Evolutionary conservation across 2,329 filamentous ascomycete species (phyloP), one percentile per base, ranked within the genome.

Genomic region (Thielaviopsis punctulata): DNA sequence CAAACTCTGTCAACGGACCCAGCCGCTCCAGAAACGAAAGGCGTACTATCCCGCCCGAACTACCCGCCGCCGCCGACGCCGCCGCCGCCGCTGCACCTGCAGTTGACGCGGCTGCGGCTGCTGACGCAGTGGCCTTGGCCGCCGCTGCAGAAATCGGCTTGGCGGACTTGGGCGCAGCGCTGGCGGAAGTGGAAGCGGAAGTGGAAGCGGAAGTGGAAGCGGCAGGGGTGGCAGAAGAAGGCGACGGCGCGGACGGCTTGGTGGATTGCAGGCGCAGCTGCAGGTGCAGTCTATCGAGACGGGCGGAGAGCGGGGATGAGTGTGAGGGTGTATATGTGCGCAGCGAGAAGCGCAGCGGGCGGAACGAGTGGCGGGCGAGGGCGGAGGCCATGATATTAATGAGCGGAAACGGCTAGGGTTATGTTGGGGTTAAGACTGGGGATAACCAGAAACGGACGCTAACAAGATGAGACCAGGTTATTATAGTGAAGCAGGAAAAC

Each of bases 1-100:
- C 72, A 0, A 68, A 66, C 30, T 67, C 66, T 2, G 76, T 78
- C 52, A 81, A 54, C 2, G 76, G 77, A 0, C 77, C 77, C 2
- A 81, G 66, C 0, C 76, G 68, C 59, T 74, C 71, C 76, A 76
- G 80, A 41, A 79, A 57, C 2, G 73, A 30, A 3, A 47, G 15
- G 24, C 13, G 45, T 8, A 48, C 22, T n/a, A 48, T 30, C 2
- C 23, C 45, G n/a, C 19, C 18, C 10, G 23, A 27, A 18, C 21
- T 36, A 18, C 23, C 18, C 6, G 13, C 48, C 5, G 15, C 36
- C 27, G 44, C 43, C 19, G 18, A 21, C 12, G 30, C 23, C 6
- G 27, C 27, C 19, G 52, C 21, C 19, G 47, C 25, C 12, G n/a
- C 27, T 6, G 43, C 18, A 3, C n/a, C 15, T 23, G 36, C 2